Percentiles rank a stretch among this genome's conserved stretches.
phyloP scores from a whole-genome alignment of 495 filamentous ascomycete genomes.

The Penicillium nucicola region DNA sequence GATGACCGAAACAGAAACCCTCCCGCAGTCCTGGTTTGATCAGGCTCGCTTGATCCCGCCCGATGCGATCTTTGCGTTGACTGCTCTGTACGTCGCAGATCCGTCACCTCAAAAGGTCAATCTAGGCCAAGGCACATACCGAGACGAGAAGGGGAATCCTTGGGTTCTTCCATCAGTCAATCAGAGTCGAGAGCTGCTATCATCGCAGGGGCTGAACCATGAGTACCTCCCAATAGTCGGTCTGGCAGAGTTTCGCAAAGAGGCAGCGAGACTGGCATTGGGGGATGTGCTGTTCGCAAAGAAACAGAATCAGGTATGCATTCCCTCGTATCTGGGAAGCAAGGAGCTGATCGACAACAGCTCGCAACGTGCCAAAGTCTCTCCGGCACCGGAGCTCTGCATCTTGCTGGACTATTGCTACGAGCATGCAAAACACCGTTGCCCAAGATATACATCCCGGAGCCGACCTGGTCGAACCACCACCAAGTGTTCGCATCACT shows the following conservation, averaged over 20 bases:
- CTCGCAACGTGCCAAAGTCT: constrained; percentile 59
- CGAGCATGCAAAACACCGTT: constrained; percentile 23
- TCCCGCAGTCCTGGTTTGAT: constrained; percentile 15
- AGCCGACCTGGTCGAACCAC: constrained; percentile 40
- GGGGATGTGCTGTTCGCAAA: constrained; percentile 11
- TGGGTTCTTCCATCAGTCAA: constrained; percentile 39
- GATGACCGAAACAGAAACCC: background rate
- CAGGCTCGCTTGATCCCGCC: constrained; percentile 25
- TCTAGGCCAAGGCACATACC: constrained; percentile 37
- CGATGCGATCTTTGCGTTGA: constrained; percentile 37
- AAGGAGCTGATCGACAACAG: constrained; percentile 6
- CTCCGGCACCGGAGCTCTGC: constrained; percentile 82
- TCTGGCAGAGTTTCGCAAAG: constrained; percentile 20
- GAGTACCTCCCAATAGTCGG: constrained; percentile 37
- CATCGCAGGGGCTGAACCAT: constrained; percentile 2
- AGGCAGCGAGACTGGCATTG: constrained; percentile 19
- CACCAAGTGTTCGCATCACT: constrained; percentile 32
- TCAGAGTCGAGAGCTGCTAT: constrained; percentile 10
- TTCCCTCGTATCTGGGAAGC: background rate
- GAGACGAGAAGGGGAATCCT: constrained; percentile 35
- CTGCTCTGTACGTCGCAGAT: constrained; percentile 30
- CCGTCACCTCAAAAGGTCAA: constrained; percentile 31
- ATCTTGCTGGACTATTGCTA: constrained; percentile 75
- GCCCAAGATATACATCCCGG: constrained; percentile 29
- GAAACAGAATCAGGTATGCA: constrained; percentile 11